Percentiles rank a stretch among this genome's conserved stretches.
Evolutionary conservation across 176 grass and related monocot genomes (phyloP).

Genomic region (Dendrocalamus sinicus): DNA sequence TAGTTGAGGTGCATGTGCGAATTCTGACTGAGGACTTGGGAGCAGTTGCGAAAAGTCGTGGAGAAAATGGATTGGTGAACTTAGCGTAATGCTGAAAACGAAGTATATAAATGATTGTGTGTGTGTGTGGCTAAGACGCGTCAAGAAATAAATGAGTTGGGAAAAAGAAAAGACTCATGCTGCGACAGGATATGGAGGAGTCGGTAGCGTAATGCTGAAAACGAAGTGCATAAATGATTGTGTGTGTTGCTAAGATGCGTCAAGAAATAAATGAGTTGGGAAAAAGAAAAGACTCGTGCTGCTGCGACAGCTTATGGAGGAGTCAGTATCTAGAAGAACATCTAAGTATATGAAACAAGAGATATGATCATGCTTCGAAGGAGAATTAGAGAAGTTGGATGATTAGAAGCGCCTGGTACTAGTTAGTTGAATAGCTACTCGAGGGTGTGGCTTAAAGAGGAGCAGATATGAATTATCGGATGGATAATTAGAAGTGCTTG

Average conservation of each 20-base stretch:
- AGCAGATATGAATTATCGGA: neutral
- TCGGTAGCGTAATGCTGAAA: constrained; percentile 6
- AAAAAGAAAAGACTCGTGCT: neutral
- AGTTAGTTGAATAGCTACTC: neutral
- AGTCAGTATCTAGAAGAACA: neutral
- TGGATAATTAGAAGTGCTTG: neutral
- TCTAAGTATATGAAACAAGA: constrained; percentile 15
- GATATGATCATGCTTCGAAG: neutral
- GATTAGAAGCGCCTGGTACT: too few relatives aligned
- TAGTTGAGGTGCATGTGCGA: constrained; percentile 16
- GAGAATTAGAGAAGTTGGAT: constrained; percentile 28
- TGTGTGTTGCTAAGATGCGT: too few relatives aligned
- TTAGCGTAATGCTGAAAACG: constrained; percentile 19
- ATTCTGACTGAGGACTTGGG: neutral
- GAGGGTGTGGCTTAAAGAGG: constrained; percentile 18
- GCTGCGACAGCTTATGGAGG: constrained; percentile 15
- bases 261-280: neutral
- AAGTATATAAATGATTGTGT: neutral
- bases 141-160: neutral
- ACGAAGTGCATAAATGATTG: neutral
- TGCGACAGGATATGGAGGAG: constrained; percentile 3
- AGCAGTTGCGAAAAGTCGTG: neutral
- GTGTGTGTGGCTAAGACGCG: too few relatives aligned
- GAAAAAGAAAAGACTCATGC: neutral
- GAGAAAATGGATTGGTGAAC: neutral